Conservation (phyloP, 768 basidiomycete species). For the Gelatoporia subvermispora region DNA sequence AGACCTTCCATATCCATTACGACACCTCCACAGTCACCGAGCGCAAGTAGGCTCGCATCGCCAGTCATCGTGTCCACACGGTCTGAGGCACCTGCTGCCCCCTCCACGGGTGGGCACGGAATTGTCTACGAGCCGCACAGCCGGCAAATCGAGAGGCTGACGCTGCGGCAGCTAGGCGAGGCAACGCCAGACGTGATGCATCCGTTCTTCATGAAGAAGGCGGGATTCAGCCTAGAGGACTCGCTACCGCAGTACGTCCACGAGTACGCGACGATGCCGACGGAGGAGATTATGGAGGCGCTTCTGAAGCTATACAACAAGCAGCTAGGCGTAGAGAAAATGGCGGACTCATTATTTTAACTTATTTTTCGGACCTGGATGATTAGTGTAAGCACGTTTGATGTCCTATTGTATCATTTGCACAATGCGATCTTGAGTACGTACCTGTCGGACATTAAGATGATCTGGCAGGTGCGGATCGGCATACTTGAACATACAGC, state of each 20-base stretch:
- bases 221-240: constrained; percentile 79
- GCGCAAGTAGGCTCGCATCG: constrained; percentile 1
- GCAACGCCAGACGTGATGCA: constrained; percentile 89
- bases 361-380: not conserved
- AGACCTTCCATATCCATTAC: not conserved
- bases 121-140: constrained; percentile 52
- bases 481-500: too few species aligned
- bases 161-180: constrained; percentile 81
- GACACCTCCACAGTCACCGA: not conserved
- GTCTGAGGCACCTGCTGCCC: not conserved
- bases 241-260: constrained; percentile 84
- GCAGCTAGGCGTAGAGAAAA: constrained; percentile 41
- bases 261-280: constrained; percentile 77
- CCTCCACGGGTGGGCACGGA: constrained; percentile 11
- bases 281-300: constrained; percentile 82
- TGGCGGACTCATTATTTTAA: not conserved
- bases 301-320: constrained; percentile 72
- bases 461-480: too few species aligned
- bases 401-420: not conserved
- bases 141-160: constrained; percentile 72
- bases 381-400: not conserved
- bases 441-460: not conserved
- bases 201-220: constrained; percentile 81
- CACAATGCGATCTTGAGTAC: not conserved
- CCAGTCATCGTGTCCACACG: constrained; percentile 1